Conservation (phyloP, 805 yeast species). For the Tetrapisispora fleetii region DNA sequence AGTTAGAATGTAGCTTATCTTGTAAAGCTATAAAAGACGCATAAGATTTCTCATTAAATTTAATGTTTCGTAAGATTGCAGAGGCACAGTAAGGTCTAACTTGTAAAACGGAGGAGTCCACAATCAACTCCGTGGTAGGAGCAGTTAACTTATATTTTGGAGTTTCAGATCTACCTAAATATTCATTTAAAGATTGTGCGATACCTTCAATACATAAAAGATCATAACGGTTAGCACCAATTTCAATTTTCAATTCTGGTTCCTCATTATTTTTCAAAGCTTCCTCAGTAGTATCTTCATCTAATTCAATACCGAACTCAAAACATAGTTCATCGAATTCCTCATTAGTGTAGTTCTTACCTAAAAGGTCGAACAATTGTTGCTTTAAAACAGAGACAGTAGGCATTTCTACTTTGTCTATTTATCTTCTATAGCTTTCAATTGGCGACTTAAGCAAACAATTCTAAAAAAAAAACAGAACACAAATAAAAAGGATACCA, state of each 20-base stretch:
- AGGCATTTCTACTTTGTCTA: conserved; percentile 54
- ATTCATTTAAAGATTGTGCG: conserved; percentile 88
- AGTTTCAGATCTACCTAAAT: conserved; percentile 55
- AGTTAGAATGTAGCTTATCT: conserved; percentile 88
- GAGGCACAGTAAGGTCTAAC: conserved; percentile 92
- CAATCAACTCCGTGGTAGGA: conserved; percentile 57
- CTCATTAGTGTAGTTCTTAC: conserved; percentile 59
- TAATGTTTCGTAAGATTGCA: conserved; percentile 80
- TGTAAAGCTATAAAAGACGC: conserved; percentile 93
- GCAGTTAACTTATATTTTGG: conserved; percentile 61
- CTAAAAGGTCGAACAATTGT: conserved; percentile 78
- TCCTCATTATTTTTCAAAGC: conserved; percentile 38
- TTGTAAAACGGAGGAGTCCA: conserved; percentile 61
- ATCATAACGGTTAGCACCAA: conserved; percentile 97
- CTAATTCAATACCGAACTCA: conserved; percentile 94
- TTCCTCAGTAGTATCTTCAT: conserved; percentile 85
- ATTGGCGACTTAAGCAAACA: background rate
- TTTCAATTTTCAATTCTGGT: conserved; percentile 94
- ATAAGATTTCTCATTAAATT: conserved; percentile 74
- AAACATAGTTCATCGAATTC: conserved; percentile 97
- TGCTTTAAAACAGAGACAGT: conserved; percentile 92
- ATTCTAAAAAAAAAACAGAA: background rate
- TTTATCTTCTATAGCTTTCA: background rate
- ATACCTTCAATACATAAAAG: conserved; percentile 97
- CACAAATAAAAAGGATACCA: background rate